Evolutionary conservation across 257 asterid species (phyloP).

Genomic region (Plantago elongata): DNA sequence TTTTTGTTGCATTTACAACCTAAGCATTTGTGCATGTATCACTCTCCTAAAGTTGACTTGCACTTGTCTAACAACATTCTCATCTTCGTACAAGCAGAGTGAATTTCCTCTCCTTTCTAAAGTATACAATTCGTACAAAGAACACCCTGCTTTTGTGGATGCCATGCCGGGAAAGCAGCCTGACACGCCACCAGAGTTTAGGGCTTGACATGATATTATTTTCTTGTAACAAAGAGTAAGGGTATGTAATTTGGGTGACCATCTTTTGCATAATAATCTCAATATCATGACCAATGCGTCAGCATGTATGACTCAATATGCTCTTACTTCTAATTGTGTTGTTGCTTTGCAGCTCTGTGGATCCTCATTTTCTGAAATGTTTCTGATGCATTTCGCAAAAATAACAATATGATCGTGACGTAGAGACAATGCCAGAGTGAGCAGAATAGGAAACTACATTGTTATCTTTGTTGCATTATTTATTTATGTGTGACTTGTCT

Average conservation of each 20-base stretch:
- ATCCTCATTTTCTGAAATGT: neutral
- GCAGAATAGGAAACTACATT: no score
- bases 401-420: neutral
- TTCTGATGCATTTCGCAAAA: neutral
- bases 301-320: neutral
- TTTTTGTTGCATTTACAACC: no score
- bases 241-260: neutral
- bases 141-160: slow-evolving; percentile 35
- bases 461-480: no score
- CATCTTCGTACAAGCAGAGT: slow-evolving; percentile 25
- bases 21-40: no score
- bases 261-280: neutral
- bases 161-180: slow-evolving; percentile 54
- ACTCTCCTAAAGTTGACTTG: no score
- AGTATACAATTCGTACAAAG: slow-evolving; percentile 29
- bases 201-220: slow-evolving; percentile 21
- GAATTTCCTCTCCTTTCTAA: slow-evolving; percentile 38
- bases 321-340: neutral
- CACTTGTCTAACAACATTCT: neutral
- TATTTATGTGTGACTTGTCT: no score
- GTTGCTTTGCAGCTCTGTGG: neutral
- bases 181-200: slow-evolving; percentile 36
- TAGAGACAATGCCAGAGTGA: no score
- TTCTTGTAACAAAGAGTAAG: neutral
- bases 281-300: neutral